Percentiles rank a stretch among this genome's conserved stretches.
Evolutionary conservation across 306 rosid species (phyloP).

Genomic region (Quercus wislizeni): DNA sequence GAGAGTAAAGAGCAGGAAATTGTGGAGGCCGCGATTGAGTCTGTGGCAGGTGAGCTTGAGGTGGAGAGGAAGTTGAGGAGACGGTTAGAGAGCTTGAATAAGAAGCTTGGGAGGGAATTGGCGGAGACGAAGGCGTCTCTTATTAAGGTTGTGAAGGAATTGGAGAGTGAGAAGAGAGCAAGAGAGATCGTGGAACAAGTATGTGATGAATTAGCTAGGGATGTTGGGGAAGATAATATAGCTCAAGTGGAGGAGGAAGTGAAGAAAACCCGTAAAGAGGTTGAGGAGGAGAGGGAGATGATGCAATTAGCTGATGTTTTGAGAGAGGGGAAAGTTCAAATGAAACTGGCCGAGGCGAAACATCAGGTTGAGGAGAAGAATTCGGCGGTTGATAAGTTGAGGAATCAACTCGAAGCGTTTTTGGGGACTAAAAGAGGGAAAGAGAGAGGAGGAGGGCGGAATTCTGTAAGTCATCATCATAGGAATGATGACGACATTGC

Average conservation of each 20-base stretch:
- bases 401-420: constrained; percentile 85
- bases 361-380: constrained; percentile 75
- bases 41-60: constrained; percentile 87
- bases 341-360: constrained; percentile 66
- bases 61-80: constrained; percentile 85
- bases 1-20: constrained; percentile 75
- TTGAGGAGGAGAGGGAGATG: constrained; percentile 75
- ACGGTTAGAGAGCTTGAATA: constrained; percentile 86
- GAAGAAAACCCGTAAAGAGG: constrained; percentile 58
- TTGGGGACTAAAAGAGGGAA: constrained; percentile 63
- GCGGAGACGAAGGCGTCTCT: constrained; percentile 86
- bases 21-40: constrained; percentile 96
- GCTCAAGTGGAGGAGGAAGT: constrained; percentile 54
- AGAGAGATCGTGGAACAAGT: constrained; percentile 88
- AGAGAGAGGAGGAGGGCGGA: constrained; percentile 62
- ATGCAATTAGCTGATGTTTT: constrained; percentile 64
- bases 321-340: constrained; percentile 75
- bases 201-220: constrained; percentile 78
- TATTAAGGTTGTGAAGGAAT: constrained; percentile 76
- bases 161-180: constrained; percentile 89
- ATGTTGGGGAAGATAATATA: constrained; percentile 60
- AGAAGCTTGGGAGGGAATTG: constrained; percentile 89
- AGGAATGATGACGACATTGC: constrained; percentile 58
- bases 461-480: constrained; percentile 42
- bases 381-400: constrained; percentile 75